These are phyloP conservation scores for Didymella pinodella DNA, from an alignment of 2,329 filamentous ascomycete genomes.

Conservation along the genomic window DNA sequence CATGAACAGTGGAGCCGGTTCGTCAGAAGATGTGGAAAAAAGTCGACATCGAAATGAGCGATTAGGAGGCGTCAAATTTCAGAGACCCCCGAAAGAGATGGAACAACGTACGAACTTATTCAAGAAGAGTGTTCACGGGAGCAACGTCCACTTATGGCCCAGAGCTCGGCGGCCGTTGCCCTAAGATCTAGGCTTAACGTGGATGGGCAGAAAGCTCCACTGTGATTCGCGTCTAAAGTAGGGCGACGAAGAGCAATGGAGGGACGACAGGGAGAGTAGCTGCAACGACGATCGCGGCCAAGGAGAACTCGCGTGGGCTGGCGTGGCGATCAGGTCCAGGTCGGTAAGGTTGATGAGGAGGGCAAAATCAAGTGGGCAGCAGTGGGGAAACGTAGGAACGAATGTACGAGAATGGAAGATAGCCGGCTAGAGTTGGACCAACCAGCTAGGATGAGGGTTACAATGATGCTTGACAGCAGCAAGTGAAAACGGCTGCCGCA, in stretches of 20 bases:
- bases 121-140: conserved; percentile 42
- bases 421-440: conserved; percentile 46
- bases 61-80: conserved; percentile 39
- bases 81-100: conserved; percentile 44
- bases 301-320: conserved; percentile 47
- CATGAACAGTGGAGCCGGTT: conserved; percentile 49
- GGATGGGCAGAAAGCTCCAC: conserved; percentile 42
- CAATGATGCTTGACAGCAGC: conserved; percentile 37
- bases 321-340: conserved; percentile 46
- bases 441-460: conserved; percentile 43
- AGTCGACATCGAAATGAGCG: conserved; percentile 48
- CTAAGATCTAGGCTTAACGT: conserved; percentile 45
- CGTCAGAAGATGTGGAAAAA: conserved; percentile 27
- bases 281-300: conserved; percentile 48
- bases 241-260: conserved; percentile 41
- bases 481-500: conserved; percentile 46
- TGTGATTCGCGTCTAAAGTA: conserved; percentile 50
- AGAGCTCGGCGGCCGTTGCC: conserved; percentile 46
- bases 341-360: conserved; percentile 34
- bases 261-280: conserved; percentile 40
- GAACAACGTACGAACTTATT: conserved; percentile 51
- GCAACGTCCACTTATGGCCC: conserved; percentile 48
- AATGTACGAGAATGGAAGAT: conserved; percentile 49
- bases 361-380: conserved; percentile 40
- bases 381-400: conserved; percentile 46